phyloP scores from a whole-genome alignment of 768 basidiomycete genomes.

The Hypholoma fasciculare region DNA sequence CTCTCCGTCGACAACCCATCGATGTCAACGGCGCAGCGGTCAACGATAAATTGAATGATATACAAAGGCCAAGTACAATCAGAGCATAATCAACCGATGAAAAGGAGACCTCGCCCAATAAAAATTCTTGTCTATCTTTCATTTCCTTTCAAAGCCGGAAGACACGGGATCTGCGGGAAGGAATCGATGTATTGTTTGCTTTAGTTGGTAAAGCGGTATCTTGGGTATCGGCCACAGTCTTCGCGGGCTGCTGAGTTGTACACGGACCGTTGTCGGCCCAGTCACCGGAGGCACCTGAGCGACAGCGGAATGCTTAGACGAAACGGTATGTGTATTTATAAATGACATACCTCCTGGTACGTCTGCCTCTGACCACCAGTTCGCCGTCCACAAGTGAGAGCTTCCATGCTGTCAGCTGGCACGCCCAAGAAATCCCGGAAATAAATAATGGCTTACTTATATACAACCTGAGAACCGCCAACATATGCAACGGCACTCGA shows the following conservation, averaged over 20 bases:
- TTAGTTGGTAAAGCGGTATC: slow-evolving; percentile 1
- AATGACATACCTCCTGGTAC: slow-evolving; percentile 46
- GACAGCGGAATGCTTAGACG: slow-evolving; percentile 1
- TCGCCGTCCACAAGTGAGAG: slow-evolving; percentile 44
- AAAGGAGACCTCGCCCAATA: slow-evolving; percentile 1
- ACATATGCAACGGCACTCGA: slow-evolving; percentile 43
- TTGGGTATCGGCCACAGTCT: slow-evolving; percentile 14
- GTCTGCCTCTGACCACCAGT: slow-evolving; percentile 65
- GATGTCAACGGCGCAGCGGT: not conserved
- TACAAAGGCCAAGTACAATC: slow-evolving; percentile 2
- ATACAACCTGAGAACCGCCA: slow-evolving; percentile 53
- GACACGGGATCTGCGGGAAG: slow-evolving; percentile 20
- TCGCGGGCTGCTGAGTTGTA: slow-evolving; percentile 19
- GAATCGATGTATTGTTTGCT: not conserved
- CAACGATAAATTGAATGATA: not conserved
- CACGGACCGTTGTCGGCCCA: slow-evolving; percentile 64
- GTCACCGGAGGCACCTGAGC: slow-evolving; percentile 45
- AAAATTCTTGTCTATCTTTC: not conserved
- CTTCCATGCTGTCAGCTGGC: slow-evolving; percentile 21
- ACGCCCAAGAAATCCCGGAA: slow-evolving; percentile 2
- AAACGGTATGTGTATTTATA: not conserved
- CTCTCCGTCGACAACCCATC: not conserved
- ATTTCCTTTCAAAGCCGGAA: slow-evolving; percentile 22
- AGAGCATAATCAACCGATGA: slow-evolving; percentile 11
- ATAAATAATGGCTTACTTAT: slow-evolving; percentile 37